Conservation (phyloP, 768 basidiomycete genomes). For the Lentinula boryana region DNA sequence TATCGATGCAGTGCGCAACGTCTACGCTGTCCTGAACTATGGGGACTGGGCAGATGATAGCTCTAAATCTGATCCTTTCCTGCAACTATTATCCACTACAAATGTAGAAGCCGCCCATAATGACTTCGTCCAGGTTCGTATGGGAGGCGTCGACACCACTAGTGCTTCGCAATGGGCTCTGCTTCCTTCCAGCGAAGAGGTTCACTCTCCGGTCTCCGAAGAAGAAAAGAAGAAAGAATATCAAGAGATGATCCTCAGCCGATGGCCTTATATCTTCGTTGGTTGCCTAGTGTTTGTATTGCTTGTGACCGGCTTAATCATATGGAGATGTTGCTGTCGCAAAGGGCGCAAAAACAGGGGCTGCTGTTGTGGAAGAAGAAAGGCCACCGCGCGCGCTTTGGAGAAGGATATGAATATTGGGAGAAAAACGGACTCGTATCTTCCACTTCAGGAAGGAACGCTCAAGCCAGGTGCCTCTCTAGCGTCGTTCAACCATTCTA, state of each 20-base stretch:
- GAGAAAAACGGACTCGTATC: not conserved
- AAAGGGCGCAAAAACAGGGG: slow-evolving; percentile 20
- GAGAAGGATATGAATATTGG: not conserved
- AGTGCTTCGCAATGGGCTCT: slow-evolving; percentile 49
- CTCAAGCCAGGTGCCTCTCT: not conserved
- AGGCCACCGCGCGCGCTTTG: not conserved
- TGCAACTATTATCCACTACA: slow-evolving; percentile 65
- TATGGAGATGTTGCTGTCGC: slow-evolving; percentile 60
- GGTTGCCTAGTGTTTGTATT: slow-evolving; percentile 51
- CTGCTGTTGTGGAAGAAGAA: not conserved
- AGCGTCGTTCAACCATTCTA: not conserved
- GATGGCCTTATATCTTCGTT: slow-evolving; percentile 66
- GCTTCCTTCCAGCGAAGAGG: slow-evolving; percentile 51
- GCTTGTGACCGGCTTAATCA: slow-evolving; percentile 37
- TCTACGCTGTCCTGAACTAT: slow-evolving; percentile 66
- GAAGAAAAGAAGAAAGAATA: slow-evolving; percentile 63
- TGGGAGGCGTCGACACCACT: slow-evolving; percentile 54
- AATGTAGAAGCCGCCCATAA: slow-evolving; percentile 42
- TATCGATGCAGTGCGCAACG: slow-evolving; percentile 56
- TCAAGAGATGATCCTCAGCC: slow-evolving; percentile 58
- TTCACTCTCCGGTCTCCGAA: slow-evolving; percentile 57
- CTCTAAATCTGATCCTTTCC: slow-evolving; percentile 49
- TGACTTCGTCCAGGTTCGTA: slow-evolving; percentile 63
- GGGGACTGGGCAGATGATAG: slow-evolving; percentile 57
- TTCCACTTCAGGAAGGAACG: not conserved